phyloP scores from a whole-genome alignment of 352 stramenopile species.

The Globisporangium barbulae region DNA sequence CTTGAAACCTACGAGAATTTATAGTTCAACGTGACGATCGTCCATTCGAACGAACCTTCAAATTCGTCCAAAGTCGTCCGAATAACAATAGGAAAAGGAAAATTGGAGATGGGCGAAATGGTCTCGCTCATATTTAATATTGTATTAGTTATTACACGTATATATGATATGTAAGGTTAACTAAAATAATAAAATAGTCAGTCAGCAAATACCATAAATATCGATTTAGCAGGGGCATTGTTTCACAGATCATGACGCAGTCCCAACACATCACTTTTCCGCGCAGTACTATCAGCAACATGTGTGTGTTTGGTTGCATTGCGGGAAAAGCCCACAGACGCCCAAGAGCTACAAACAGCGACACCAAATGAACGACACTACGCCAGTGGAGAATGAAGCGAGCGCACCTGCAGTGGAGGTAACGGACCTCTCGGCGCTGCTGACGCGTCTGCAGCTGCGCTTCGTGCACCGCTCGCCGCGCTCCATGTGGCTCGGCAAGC shows the following conservation, averaged over 20 bases:
- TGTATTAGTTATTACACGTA: neutral
- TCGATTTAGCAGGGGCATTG: neutral
- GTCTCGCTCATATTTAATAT: neutral
- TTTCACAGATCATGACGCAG: neutral
- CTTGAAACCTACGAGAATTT: neutral
- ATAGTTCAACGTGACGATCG: conserved; percentile 1
- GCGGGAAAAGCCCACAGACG: neutral
- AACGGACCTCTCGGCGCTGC: conserved; percentile 11
- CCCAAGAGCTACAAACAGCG: neutral
- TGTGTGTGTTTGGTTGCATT: neutral
- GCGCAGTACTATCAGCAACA: neutral
- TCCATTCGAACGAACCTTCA: neutral
- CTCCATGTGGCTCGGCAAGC: conserved; percentile 16
- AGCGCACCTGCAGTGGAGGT: neutral
- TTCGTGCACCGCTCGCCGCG: conserved; percentile 17
- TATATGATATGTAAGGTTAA: neutral
- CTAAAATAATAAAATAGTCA: neutral
- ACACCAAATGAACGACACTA: neutral
- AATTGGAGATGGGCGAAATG: neutral
- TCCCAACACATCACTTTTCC: neutral
- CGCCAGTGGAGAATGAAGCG: neutral
- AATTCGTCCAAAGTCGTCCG: neutral
- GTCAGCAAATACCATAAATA: neutral
- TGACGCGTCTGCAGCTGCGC: conserved; percentile 17
- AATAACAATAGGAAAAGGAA: neutral